These are phyloP conservation scores for Rhodotorula sp. DNA, from an alignment of 1,284 basidiomycete species.

Conservation along the genomic window DNA sequence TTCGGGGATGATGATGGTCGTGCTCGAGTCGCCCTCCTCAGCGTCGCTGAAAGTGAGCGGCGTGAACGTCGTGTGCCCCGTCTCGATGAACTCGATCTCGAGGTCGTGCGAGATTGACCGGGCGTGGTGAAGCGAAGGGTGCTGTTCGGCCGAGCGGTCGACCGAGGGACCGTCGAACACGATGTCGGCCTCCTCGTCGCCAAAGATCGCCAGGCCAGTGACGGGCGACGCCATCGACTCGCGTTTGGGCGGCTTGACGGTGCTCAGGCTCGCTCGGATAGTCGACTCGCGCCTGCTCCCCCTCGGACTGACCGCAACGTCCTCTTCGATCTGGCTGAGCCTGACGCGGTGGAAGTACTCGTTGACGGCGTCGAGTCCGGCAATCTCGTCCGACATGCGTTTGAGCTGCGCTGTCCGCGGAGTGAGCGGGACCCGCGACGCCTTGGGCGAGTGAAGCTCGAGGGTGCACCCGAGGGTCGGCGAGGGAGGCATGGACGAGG, in stretches of 20 bases:
- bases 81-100: conserved; percentile 34
- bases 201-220: conserved; percentile 5
- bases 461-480: conserved; percentile 5
- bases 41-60: conserved; percentile 8
- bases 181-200: background rate
- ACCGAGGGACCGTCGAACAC: background rate
- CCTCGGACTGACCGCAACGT: background rate
- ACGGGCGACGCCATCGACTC: background rate
- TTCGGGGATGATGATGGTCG: conserved; percentile 17
- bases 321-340: conserved; percentile 32
- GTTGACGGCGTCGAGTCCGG: conserved; percentile 31
- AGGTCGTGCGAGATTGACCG: conserved; percentile 17
- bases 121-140: background rate
- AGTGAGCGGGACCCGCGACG: conserved; percentile 22
- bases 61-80: conserved; percentile 29
- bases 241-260: too few species aligned
- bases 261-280: background rate
- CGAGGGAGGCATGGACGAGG: conserved; percentile 31
- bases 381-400: conserved; percentile 22
- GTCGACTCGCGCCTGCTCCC: background rate
- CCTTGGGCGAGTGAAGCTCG: background rate
- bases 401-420: conserved; percentile 24
- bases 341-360: conserved; percentile 30
- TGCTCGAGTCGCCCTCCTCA: background rate
- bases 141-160: too few species aligned